Conservation (phyloP, 2,329 filamentous ascomycete species). For the Alternaria ventricosa region DNA sequence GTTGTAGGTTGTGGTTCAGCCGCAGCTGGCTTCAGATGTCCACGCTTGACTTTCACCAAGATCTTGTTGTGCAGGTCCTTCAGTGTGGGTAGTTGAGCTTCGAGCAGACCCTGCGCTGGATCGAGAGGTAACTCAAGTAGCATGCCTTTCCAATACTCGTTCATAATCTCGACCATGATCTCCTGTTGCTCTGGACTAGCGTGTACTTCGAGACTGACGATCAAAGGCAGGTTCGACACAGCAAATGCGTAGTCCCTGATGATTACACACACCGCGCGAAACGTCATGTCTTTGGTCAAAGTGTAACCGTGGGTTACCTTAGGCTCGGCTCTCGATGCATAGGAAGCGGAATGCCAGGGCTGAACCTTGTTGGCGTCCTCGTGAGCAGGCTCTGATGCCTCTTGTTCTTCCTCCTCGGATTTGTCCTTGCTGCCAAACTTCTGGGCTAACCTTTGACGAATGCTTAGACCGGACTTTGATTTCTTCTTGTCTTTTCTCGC, state of each 20-base stretch:
- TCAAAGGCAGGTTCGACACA: conserved; percentile 76
- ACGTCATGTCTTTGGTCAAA: conserved; percentile 82
- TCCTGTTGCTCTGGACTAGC: conserved; percentile 82
- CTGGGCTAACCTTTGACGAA: conserved; percentile 45
- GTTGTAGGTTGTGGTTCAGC: conserved; percentile 37
- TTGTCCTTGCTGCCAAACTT: conserved; percentile 40
- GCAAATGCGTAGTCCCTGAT: conserved; percentile 81
- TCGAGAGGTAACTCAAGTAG: conserved; percentile 68
- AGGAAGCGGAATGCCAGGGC: conserved; percentile 43
- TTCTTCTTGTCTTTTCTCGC: conserved; percentile 38
- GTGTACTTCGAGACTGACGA: conserved; percentile 92
- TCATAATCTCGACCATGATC: conserved; percentile 93
- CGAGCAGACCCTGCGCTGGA: conserved; percentile 48
- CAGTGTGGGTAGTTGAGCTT: conserved; percentile 68
- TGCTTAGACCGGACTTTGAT: conserved; percentile 33
- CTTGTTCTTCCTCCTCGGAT: conserved; percentile 26
- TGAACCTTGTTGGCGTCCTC: conserved; percentile 25
- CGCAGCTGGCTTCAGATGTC: conserved; percentile 41
- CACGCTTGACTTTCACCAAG: conserved; percentile 60
- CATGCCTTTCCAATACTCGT: conserved; percentile 79
- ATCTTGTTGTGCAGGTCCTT: conserved; percentile 80
- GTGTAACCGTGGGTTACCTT: conserved; percentile 85
- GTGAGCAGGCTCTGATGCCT: conserved; percentile 12
- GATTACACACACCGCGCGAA: conserved; percentile 83
- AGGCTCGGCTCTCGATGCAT: conserved; percentile 64